A percentile compares a stretch with the other conserved stretches of the same genome.
phyloP scores from a whole-genome alignment of 2,329 filamentous ascomycete genomes.

The Claviceps humidiphila region DNA sequence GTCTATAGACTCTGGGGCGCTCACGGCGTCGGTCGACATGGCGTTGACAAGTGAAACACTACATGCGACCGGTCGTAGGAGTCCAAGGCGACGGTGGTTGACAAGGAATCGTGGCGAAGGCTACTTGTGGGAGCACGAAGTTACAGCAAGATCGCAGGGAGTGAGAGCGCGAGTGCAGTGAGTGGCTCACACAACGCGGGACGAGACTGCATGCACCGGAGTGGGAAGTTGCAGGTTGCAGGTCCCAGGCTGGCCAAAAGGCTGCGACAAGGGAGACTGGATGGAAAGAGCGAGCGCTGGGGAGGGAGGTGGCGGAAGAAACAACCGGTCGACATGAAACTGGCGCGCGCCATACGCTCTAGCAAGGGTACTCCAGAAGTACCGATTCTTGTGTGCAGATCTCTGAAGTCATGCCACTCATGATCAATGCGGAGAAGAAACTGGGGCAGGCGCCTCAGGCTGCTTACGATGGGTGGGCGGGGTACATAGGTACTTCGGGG shows the following conservation, averaged over 20 bases:
- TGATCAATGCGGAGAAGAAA: background rate
- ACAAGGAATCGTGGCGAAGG: background rate
- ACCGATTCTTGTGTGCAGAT: background rate
- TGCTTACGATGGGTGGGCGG: too few species aligned
- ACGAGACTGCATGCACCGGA: background rate
- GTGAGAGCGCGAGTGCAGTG: constrained; percentile 1
- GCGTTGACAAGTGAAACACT: constrained; percentile 24
- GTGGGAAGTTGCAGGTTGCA: constrained; percentile 1
- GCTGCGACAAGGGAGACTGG: background rate
- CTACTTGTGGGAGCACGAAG: constrained; percentile 4
- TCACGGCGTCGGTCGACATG: constrained; percentile 45
- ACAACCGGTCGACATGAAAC: background rate
- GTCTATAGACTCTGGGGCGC: constrained; percentile 27
- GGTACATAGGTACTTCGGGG: too few species aligned
- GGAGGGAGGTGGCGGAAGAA: background rate
- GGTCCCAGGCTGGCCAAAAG: background rate
- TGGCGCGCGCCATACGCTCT: background rate
- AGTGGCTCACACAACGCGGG: constrained; percentile 4
- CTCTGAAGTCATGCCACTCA: background rate
- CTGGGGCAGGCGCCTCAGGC: background rate
- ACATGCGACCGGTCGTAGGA: constrained; percentile 23
- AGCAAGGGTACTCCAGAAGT: background rate
- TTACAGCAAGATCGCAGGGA: constrained; percentile 3
- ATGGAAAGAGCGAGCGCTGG: background rate
- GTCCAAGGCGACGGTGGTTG: background rate